Percentiles rank a stretch among this genome's conserved stretches.
Evolutionary conservation across 1,284 basidiomycete genomes (phyloP).

Genomic region (Marasmius tenuissimus): DNA sequence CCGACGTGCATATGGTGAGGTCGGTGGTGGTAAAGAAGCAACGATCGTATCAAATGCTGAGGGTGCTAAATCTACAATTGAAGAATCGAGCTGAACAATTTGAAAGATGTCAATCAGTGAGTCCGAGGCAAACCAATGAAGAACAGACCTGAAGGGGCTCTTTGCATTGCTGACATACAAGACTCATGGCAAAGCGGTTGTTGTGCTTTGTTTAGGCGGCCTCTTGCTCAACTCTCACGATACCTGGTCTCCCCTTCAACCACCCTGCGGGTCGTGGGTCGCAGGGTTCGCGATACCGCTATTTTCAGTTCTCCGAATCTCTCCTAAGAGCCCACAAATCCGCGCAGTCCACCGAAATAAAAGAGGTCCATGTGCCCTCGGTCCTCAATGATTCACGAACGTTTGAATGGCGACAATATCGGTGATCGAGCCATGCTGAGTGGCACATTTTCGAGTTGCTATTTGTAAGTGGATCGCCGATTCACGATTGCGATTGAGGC

Average conservation of each 20-base stretch:
- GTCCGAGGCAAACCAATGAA: neutral
- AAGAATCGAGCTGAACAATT: slow-evolving; percentile 71
- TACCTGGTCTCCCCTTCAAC: neutral
- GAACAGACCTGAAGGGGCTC: slow-evolving; percentile 74
- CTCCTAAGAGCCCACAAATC: neutral
- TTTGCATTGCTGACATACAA: slow-evolving; percentile 84
- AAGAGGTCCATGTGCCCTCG: neutral
- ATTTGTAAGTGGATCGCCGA: neutral
- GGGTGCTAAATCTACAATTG: slow-evolving; percentile 79
- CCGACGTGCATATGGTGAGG: slow-evolving; percentile 37
- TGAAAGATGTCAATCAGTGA: neutral
- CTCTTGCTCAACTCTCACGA: slow-evolving; percentile 1
- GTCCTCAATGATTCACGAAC: neutral
- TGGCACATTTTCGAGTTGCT: neutral
- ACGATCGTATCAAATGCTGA: slow-evolving; percentile 86
- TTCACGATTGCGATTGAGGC: neutral
- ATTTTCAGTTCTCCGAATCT: neutral
- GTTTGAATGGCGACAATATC: neutral
- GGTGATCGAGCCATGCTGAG: too few species aligned
- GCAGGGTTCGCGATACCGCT: too few species aligned
- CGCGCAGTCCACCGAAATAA: neutral
- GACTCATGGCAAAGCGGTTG: slow-evolving; percentile 42
- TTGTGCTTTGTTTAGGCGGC: too few species aligned
- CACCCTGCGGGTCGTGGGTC: neutral
- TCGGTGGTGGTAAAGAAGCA: slow-evolving; percentile 64